phyloP scores from a whole-genome alignment of 768 basidiomycete species.

The Naganishia vishniacii region DNA sequence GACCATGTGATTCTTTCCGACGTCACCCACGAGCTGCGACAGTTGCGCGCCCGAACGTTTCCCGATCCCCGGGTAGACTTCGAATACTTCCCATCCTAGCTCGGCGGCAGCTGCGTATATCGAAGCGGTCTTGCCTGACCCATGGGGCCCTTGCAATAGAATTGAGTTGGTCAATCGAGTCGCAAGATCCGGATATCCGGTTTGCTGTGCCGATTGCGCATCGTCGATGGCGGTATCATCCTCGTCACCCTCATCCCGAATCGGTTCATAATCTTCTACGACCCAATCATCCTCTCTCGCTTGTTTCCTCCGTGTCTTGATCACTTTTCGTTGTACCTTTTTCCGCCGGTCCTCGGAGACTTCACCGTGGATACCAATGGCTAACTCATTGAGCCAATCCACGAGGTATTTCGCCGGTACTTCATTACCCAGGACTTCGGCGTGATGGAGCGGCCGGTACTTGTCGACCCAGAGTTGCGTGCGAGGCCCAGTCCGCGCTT shows the following conservation, averaged over 20 bases:
- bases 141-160: conserved; percentile 72
- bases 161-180: conserved; percentile 72
- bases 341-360: conserved; percentile 7
- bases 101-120: conserved; percentile 92
- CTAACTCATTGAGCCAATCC: conserved; percentile 43
- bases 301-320: conserved; percentile 29
- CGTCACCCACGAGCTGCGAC: conserved; percentile 77
- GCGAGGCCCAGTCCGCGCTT: neutral
- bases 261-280: conserved; percentile 42
- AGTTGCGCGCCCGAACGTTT: conserved; percentile 73
- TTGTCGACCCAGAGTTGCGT: conserved; percentile 42
- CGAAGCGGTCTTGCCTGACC: conserved; percentile 83
- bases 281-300: conserved; percentile 45
- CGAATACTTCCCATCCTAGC: conserved; percentile 91
- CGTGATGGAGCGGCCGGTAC: conserved; percentile 37
- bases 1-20: conserved; percentile 86
- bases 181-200: conserved; percentile 30
- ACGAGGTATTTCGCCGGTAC: conserved; percentile 43
- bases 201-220: neutral
- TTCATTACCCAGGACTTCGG: conserved; percentile 46
- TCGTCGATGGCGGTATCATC: neutral
- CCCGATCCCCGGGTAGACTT: conserved; percentile 94
- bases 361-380: conserved; percentile 32
- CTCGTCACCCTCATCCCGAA: conserved; percentile 28
- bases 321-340: conserved; percentile 41